Evolutionary conservation across 2,329 filamentous ascomycete genomes (phyloP), one percentile per base, ranked within the genome.

Genomic region (Arachnopeziza araneosa): DNA sequence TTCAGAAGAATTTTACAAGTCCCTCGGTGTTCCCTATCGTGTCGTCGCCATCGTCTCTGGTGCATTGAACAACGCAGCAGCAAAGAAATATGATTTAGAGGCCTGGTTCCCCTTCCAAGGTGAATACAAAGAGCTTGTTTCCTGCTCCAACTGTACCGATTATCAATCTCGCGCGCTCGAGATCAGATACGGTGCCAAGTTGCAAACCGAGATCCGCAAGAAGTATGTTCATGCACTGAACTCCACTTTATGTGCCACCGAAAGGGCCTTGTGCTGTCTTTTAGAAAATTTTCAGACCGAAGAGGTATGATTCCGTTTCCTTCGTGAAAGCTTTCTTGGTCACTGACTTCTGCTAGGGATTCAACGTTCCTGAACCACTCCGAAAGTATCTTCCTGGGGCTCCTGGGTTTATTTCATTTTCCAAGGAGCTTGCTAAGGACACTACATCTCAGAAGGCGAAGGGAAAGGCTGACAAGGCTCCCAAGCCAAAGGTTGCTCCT

Each of bases 81-180:
- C 91, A 26, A 97, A 96, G 83, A 99, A 99, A 78, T 93, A 88
- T 74, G 95, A 99, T 72, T 82, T 99, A 23, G 95, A 99, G 75
- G 93, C 95, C 2, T 96, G 92, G 91, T 96, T 96, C 75, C 92
- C 91, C 19, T 96, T 90, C 81, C 93, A 98, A 75, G 89, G 89
- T 69, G 95, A 98, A 77, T 99, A 98, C 83, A 98, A 98, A 79
- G 95, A 98, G 78, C 84, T 99, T 26, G 95, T 98, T 55, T 96
- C 91, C 22, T 96, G 93, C 83, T 96, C 91, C 63, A 99, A 99
- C 79, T 99, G 95, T 80, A 96, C 91, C 52, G 93, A 98, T 74
- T 98, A 98, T 80, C 95, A 99, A 80, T 92, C 91, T 24, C 85
- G 95, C 59, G 93, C 92, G 68, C 83, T 99, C 14, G 93, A 98